Evolutionary conservation across 2,329 filamentous ascomycete genomes (phyloP).

Genomic region (Grosmannia clavigera): DNA sequence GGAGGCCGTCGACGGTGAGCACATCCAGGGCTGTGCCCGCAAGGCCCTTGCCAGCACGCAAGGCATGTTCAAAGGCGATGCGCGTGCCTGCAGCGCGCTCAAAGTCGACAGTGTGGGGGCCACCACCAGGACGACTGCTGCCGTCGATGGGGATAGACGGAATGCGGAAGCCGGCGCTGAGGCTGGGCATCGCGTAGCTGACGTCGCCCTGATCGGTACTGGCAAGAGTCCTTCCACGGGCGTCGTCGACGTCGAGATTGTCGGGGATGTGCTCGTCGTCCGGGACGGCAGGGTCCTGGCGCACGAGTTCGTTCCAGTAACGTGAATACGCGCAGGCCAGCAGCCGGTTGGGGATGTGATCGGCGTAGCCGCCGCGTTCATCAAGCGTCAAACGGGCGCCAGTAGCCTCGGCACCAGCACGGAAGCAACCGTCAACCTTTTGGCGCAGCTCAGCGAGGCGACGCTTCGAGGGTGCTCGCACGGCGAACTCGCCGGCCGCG

Average conservation of each 20-base stretch:
- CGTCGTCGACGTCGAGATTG: constrained; percentile 28
- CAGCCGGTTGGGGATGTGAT: constrained; percentile 41
- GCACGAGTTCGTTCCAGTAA: constrained; percentile 29
- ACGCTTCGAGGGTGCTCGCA: constrained; percentile 29
- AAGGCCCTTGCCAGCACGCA: constrained; percentile 34
- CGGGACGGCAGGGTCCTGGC: neutral
- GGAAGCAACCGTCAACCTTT: constrained; percentile 30
- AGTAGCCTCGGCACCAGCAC: constrained; percentile 26
- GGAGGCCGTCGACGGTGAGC: constrained; percentile 26
- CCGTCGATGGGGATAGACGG: constrained; percentile 23
- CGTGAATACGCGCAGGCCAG: constrained; percentile 32
- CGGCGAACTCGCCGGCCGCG: constrained; percentile 30
- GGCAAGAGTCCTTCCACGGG: constrained; percentile 31
- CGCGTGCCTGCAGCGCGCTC: constrained; percentile 35
- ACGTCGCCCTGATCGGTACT: constrained; percentile 49
- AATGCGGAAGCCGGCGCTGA: constrained; percentile 40
- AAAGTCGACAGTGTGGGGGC: constrained; percentile 42
- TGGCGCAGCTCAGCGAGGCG: constrained; percentile 26
- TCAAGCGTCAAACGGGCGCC: constrained; percentile 35
- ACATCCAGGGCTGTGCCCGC: constrained; percentile 36
- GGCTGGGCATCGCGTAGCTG: constrained; percentile 42
- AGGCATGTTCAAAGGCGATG: constrained; percentile 30
- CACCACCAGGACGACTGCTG: constrained; percentile 20
- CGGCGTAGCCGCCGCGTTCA: constrained; percentile 31
- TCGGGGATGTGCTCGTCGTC: constrained; percentile 13